phyloP scores from a whole-genome alignment of 2,329 filamentous ascomycete genomes.

The Gaeumannomyces tritici region DNA sequence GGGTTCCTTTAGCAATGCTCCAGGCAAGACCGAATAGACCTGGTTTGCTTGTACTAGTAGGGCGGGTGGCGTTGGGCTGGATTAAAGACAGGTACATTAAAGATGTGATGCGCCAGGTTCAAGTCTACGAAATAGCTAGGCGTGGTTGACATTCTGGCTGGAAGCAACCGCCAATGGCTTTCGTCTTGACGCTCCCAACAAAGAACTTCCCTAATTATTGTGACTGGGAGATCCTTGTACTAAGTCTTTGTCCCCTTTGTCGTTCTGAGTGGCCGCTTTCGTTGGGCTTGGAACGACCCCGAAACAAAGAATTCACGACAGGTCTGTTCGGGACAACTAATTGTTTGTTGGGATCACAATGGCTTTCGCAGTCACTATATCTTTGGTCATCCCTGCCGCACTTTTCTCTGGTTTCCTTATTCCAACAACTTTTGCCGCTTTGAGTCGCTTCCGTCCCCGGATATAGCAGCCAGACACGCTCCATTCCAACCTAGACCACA shows the following conservation, averaged over 20 bases:
- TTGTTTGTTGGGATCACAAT: not conserved
- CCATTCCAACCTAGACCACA: too few species aligned
- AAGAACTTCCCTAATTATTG: too few species aligned
- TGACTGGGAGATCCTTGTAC: too few species aligned
- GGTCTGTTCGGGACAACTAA: not conserved
- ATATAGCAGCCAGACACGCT: not conserved
- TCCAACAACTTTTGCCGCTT: not conserved
- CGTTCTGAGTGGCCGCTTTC: too few species aligned
- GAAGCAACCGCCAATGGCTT: too few species aligned
- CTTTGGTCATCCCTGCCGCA: too few species aligned
- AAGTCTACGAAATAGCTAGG: not conserved
- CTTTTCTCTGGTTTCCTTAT: not conserved
- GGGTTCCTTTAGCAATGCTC: not conserved
- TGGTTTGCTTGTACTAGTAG: constrained; percentile 15
- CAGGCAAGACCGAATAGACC: not conserved
- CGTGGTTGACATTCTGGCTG: too few species aligned
- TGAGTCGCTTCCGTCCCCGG: not conserved
- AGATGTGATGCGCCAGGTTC: not conserved
- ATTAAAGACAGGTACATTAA: constrained; percentile 1
- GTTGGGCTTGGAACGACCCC: not conserved
- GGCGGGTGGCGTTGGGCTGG: constrained; percentile 11
- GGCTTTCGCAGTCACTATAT: not conserved
- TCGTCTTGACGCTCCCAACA: not conserved
- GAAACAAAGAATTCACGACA: not conserved
- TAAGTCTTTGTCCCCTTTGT: too few species aligned